A percentile compares a stretch with the other conserved stretches of the same genome.
Evolutionary conservation across 768 basidiomycete species (phyloP).

Genomic region (Leccinum boreale): DNA sequence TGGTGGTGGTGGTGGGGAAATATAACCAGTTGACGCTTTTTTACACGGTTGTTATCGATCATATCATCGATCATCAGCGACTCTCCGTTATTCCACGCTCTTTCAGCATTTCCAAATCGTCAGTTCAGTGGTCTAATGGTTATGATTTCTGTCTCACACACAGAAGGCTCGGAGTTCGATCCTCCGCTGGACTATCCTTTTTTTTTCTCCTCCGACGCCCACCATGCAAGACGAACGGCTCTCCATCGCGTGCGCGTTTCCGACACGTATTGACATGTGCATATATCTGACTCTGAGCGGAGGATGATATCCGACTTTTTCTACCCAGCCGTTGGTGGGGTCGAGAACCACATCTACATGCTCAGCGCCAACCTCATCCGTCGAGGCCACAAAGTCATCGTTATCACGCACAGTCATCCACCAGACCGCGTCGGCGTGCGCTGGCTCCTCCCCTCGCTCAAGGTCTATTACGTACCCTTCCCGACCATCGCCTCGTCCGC

Average conservation of each 20-base stretch:
- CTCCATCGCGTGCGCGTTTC: conserved; percentile 27
- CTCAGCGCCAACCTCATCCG: conserved; percentile 78
- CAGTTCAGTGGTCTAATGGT: conserved; percentile 38
- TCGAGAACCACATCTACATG: conserved; percentile 96
- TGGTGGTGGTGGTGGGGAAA: no score
- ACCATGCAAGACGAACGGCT: conserved; percentile 27
- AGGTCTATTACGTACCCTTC: conserved; percentile 94
- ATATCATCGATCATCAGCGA: no score
- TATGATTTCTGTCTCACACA: conserved; percentile 39
- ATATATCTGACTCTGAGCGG: not conserved
- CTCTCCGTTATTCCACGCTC: not conserved
- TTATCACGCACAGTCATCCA: conserved; percentile 90
- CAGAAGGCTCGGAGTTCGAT: conserved; percentile 38
- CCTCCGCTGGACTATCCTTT: conserved; percentile 34
- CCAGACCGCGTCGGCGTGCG: conserved; percentile 85
- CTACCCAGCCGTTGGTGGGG: conserved; percentile 89
- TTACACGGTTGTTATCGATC: no score
- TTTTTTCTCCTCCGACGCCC: not conserved
- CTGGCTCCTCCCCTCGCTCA: conserved; percentile 82
- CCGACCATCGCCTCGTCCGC: conserved; percentile 87
- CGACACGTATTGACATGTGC: not conserved
- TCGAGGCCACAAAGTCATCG: conserved; percentile 88
- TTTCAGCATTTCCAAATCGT: not conserved
- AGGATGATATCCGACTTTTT: conserved; percentile 99
- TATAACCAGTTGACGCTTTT: no score